Percentiles rank a stretch among this genome's conserved stretches.
These are phyloP conservation scores for Aspergillus sp. DNA, from an alignment of 2,329 filamentous ascomycete species.

Conservation along the genomic window DNA sequence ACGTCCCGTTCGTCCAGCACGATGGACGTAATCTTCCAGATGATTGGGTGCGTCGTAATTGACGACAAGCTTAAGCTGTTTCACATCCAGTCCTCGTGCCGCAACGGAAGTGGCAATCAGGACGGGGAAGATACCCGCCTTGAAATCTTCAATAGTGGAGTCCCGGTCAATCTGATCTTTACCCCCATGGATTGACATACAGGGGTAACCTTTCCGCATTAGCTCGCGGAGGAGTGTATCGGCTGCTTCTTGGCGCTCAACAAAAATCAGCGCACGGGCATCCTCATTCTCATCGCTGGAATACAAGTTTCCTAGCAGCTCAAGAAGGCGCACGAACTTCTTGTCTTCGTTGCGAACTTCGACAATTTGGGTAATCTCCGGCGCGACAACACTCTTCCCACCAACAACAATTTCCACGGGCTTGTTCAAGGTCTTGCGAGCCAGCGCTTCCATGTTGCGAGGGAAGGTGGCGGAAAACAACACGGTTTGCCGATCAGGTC, in stretches of 20 bases:
- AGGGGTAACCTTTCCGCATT: slow-evolving; percentile 81
- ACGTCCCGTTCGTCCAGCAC: slow-evolving; percentile 87
- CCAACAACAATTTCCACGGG: slow-evolving; percentile 92
- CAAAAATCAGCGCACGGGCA: slow-evolving; percentile 84
- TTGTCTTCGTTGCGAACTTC: slow-evolving; percentile 78
- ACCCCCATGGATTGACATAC: slow-evolving; percentile 90
- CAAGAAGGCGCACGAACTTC: slow-evolving; percentile 81
- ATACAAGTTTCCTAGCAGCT: slow-evolving; percentile 84
- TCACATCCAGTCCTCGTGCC: slow-evolving; percentile 91
- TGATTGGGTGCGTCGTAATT: slow-evolving; percentile 95
- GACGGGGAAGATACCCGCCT: slow-evolving; percentile 83
- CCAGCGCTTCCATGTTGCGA: slow-evolving; percentile 84
- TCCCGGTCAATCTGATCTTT: slow-evolving; percentile 93
- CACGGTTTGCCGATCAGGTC: slow-evolving; percentile 89
- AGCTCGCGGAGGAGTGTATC: slow-evolving; percentile 76
- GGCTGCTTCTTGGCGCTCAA: slow-evolving; percentile 86
- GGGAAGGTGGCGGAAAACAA: slow-evolving; percentile 97
- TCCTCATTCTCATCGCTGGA: slow-evolving; percentile 74
- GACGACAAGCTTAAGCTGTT: slow-evolving; percentile 91
- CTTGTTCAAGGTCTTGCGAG: slow-evolving; percentile 80
- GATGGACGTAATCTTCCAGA: slow-evolving; percentile 93
- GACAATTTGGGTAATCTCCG: slow-evolving; percentile 84
- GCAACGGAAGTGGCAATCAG: slow-evolving; percentile 94
- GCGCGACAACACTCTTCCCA: slow-evolving; percentile 68
- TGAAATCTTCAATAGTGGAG: slow-evolving; percentile 90